A percentile compares a stretch with the other conserved stretches of the same genome.
phyloP scores from a whole-genome alignment of 2,329 filamentous ascomycete genomes.

The Verticillium isaacii region DNA sequence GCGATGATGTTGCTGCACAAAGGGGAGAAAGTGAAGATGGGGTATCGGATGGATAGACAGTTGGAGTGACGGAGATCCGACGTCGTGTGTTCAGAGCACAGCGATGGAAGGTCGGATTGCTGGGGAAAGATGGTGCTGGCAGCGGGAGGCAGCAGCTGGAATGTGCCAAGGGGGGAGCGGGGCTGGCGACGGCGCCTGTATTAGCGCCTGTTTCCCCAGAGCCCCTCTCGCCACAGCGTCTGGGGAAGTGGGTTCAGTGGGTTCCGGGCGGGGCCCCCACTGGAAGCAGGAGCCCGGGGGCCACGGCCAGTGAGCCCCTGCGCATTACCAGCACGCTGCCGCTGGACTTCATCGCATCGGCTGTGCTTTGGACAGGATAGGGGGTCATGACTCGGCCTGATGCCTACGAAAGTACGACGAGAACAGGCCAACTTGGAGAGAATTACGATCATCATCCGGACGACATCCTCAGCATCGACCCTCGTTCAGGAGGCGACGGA shows the following conservation, averaged over 20 bases:
- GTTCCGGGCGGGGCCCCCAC: constrained; percentile 5
- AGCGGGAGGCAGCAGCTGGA: not conserved
- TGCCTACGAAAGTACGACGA: not conserved
- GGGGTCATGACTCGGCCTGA: not conserved
- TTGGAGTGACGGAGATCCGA: too few relatives aligned
- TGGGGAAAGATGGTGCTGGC: not conserved
- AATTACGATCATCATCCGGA: not conserved
- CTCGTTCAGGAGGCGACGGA: not conserved
- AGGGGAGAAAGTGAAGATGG: too few relatives aligned
- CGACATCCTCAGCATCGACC: not conserved
- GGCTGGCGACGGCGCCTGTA: not conserved
- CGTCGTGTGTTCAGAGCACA: too few relatives aligned
- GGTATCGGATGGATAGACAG: too few relatives aligned
- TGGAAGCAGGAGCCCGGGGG: not conserved
- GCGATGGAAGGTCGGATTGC: too few relatives aligned
- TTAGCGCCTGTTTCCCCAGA: constrained; percentile 13
- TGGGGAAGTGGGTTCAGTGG: constrained; percentile 12
- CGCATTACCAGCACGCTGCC: not conserved
- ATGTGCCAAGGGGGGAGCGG: not conserved
- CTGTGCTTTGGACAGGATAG: not conserved
- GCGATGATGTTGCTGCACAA: too few relatives aligned
- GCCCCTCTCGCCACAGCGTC: constrained; percentile 10
- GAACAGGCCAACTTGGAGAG: not conserved
- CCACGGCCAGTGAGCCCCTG: not conserved
- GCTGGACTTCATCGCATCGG: not conserved